These are phyloP conservation scores for Austroboletus festivus DNA, from an alignment of 768 basidiomycete genomes.

Conservation along the genomic window DNA sequence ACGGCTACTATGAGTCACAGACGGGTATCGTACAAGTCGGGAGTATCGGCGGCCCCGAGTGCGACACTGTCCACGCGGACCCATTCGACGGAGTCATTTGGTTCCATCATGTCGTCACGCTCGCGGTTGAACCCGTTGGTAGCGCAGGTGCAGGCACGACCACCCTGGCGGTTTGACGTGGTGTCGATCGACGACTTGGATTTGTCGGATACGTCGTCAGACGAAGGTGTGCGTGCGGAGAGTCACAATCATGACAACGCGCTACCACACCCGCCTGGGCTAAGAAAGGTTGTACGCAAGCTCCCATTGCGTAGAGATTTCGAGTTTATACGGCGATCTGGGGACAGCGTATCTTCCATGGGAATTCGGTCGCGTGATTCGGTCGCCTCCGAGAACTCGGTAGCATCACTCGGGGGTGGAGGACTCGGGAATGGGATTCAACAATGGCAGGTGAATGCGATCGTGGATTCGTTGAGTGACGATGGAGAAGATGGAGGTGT, in stretches of 20 bases:
- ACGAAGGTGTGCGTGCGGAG: conserved; percentile 29
- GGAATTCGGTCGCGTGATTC: conserved; percentile 65
- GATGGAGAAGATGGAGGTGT: conserved; percentile 77
- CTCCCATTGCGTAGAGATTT: conserved; percentile 77
- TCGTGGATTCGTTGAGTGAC: conserved; percentile 71
- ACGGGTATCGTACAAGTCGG: conserved; percentile 23
- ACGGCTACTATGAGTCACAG: conserved; percentile 13
- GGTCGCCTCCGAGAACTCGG: conserved; percentile 44
- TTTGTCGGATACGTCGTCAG: conserved; percentile 73
- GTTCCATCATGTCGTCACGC: conserved; percentile 30
- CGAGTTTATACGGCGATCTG: conserved; percentile 72
- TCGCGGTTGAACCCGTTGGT: conserved; percentile 31
- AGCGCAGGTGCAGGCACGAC: conserved; percentile 35
- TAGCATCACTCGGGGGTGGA: conserved; percentile 37
- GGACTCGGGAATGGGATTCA: conserved; percentile 45
- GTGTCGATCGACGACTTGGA: conserved; percentile 79
- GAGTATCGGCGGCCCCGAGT: conserved; percentile 18
- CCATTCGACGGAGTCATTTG: conserved; percentile 34
- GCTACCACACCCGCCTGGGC: conserved; percentile 47
- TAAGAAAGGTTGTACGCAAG: conserved; percentile 52
- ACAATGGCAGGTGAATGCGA: conserved; percentile 81
- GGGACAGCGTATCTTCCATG: conserved; percentile 75
- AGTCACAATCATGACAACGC: conserved; percentile 25
- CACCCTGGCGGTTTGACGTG: conserved; percentile 64
- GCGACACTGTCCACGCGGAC: conserved; percentile 25